Evolutionary conservation across 1,284 basidiomycete genomes (phyloP).

Genomic region (Cryptococcus amylolentus): DNA sequence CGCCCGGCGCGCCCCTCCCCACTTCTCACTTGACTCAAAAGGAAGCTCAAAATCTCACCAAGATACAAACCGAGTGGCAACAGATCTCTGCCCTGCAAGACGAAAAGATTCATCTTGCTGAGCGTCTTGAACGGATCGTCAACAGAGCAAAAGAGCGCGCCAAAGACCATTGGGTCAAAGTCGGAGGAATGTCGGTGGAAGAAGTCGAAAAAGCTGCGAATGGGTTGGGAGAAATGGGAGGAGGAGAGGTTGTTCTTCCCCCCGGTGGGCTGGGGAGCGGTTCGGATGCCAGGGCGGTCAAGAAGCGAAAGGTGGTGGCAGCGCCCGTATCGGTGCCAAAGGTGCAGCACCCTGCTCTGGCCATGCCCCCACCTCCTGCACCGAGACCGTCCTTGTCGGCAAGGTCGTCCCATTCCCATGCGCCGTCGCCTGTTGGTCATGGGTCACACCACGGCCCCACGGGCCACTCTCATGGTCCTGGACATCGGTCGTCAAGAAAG

Average conservation of each 20-base stretch:
- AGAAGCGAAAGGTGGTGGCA: conserved; percentile 24
- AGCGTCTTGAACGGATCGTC: conserved; percentile 44
- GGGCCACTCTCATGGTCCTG: background rate
- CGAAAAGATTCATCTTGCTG: conserved; percentile 47
- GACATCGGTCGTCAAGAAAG: conserved; percentile 5
- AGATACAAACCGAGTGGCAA: conserved; percentile 46
- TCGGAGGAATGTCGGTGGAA: conserved; percentile 46
- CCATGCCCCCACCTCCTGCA: conserved; percentile 31
- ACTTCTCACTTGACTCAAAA: conserved; percentile 38
- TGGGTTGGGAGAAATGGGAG: conserved; percentile 31
- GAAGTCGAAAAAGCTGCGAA: conserved; percentile 23
- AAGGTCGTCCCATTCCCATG: conserved; percentile 12
- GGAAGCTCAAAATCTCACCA: conserved; percentile 41
- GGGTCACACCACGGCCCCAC: background rate
- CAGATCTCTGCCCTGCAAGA: conserved; percentile 45
- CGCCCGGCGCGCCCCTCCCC: conserved; percentile 29
- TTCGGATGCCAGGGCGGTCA: conserved; percentile 21
- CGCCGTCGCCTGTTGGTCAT: background rate
- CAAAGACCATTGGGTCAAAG: conserved; percentile 41
- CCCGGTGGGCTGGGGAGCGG: conserved; percentile 38
- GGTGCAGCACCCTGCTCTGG: conserved; percentile 13
- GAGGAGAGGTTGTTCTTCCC: conserved; percentile 37
- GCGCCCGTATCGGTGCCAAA: background rate
- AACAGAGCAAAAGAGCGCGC: conserved; percentile 41
- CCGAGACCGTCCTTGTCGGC: conserved; percentile 16